Evolutionary conservation across 2,329 filamentous ascomycete genomes (phyloP), one percentile per base, ranked within the genome.

Genomic region (Talaromyces sp.): DNA sequence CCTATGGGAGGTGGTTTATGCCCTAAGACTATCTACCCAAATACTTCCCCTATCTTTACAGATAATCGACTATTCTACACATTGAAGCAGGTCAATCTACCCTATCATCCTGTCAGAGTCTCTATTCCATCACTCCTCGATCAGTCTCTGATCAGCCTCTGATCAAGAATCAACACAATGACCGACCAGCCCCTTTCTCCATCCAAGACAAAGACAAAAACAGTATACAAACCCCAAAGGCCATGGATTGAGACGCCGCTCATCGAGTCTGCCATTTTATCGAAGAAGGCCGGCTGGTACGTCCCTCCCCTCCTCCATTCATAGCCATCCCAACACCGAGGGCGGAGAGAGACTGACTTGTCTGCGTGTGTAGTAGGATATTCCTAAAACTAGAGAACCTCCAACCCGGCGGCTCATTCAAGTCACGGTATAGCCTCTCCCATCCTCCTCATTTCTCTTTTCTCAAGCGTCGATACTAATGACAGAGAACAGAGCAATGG

Each of bases 331-430:
- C 22, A 13, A 3, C 6, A 13, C 10, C 17, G 11, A n/a, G n/a
- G n/a, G n/a, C 15, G 27, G 5, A 27, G 15, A 47, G 31, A 47
- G 5, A 43, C 56, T 58, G 34, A 58, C 34, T 40, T 40, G 38
- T 11, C 6, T 58, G 10, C 13, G 31, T 38, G 17, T 31, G 38
- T 27, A 38, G 90, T 81, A 89, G 90, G 80, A 87, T 96, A 76
- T 91, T 91, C 77, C 87, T 96, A 72, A 96, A 96, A 77, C 86
- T 95, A 68, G 92, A 96, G 72, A 91, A 91, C 74, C 85, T 93
- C 63, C 92, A 96, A 74, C 92, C 92, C 4, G 90, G 89, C 25
- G 91, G 91, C 68, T 93, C 91, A 45, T 96, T 96, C 86, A 95
- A 96, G 77, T 93, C 91, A 56, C 85, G 86, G 70, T 74, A 64